Percentiles rank a stretch among this genome's conserved stretches.
phyloP scores from a whole-genome alignment of 2,329 filamentous ascomycete genomes.

The Hypoxylon sp. region DNA sequence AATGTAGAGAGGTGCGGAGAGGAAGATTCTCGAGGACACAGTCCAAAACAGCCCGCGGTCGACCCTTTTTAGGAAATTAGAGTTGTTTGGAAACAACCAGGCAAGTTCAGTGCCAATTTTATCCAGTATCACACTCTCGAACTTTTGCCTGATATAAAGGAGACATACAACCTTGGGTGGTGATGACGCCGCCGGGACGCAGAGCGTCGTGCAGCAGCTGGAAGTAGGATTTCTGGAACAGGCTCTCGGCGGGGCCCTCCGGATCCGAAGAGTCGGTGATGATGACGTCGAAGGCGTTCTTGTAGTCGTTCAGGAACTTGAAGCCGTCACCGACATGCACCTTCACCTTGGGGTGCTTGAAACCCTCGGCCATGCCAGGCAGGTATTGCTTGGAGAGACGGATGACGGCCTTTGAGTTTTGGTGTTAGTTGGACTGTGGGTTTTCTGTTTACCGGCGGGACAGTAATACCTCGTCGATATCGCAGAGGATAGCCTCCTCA shows the following conservation, averaged over 20 bases:
- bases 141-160: conserved; percentile 69
- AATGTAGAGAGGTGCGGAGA: conserved; percentile 27
- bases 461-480: conserved; percentile 88
- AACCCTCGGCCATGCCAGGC: conserved; percentile 92
- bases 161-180: conserved; percentile 99
- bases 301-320: conserved; percentile 97
- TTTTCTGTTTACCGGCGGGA: background rate
- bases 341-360: conserved; percentile 93
- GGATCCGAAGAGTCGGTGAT: conserved; percentile 99
- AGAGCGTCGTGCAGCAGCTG: conserved; percentile 91
- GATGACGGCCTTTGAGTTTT: conserved; percentile 80
- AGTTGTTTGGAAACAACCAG: conserved; percentile 52
- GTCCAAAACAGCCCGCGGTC: conserved; percentile 33
- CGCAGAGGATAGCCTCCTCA: conserved; percentile 95
- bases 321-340: conserved; percentile 97
- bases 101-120: conserved; percentile 54
- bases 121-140: conserved; percentile 52
- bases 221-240: conserved; percentile 99
- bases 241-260: conserved; percentile 93
- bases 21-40: conserved; percentile 32
- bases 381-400: conserved; percentile 98
- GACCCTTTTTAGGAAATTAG: conserved; percentile 33
- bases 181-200: conserved; percentile 96
- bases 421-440: conserved; percentile 11
- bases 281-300: conserved; percentile 98